phyloP scores from a whole-genome alignment of 441 rosid species.

The Croton setiger region DNA sequence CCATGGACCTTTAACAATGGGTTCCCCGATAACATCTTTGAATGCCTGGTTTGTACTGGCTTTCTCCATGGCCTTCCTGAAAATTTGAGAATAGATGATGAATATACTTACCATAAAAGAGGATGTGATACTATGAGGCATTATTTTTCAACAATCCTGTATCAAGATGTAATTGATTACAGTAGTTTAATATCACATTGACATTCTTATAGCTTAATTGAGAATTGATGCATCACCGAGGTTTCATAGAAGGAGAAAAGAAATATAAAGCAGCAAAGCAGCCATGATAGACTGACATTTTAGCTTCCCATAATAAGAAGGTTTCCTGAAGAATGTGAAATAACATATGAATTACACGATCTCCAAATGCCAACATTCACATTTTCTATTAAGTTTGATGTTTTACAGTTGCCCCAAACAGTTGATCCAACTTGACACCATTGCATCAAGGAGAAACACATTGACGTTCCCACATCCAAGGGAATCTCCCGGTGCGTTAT shows the following conservation, averaged over 20 bases:
- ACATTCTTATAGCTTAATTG: background rate
- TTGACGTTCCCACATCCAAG: background rate
- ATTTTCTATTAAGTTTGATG: background rate
- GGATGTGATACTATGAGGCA: background rate
- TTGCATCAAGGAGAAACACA: background rate
- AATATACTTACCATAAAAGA: background rate
- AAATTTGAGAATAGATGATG: conserved; percentile 14
- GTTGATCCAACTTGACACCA: background rate
- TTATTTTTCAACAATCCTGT: background rate
- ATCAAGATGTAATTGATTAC: background rate
- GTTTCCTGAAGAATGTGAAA: background rate
- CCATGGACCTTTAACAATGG: conserved; percentile 93
- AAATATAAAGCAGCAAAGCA: background rate
- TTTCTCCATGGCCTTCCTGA: conserved; percentile 88
- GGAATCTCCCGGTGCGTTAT: background rate
- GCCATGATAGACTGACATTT: background rate
- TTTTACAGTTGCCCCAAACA: background rate
- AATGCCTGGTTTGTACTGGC: conserved; percentile 59
- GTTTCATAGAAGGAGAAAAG: background rate
- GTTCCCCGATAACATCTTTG: conserved; percentile 84
- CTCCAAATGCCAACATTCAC: background rate
- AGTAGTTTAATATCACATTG: background rate
- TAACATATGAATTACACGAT: background rate
- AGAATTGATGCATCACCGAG: background rate
- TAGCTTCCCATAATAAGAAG: background rate